Base-by-base conservation (phyloP, 148 eudicot genomes). In the Silene latifolia region DNA sequence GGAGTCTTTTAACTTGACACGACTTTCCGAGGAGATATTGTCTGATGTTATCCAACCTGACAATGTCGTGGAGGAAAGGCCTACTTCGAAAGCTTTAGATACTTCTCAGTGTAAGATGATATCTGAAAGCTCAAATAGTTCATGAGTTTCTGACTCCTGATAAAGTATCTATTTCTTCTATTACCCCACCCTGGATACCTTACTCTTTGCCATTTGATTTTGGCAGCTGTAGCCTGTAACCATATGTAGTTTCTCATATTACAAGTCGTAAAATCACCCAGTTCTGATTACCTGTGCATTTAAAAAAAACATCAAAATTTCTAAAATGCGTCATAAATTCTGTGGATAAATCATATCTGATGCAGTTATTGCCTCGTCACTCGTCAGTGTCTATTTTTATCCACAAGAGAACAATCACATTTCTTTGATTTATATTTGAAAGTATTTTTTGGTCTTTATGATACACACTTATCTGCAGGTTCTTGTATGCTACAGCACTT, bases 401-500 rank as follows among this genome's bases (percentile, higher is more conserved):
- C 24, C 63, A 59, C 5, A 19, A 19, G 63, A 8, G n/a, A 59
- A 19, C 0, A n/a, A n/a, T n/a, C n/a, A n/a, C n/a, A n/a, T n/a
- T n/a, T n/a, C n/a, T n/a, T n/a, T n/a, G n/a, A n/a, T n/a, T n/a
- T n/a, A n/a, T n/a, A 6, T 39, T 39, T 39, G 44, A 39, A 39
- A 39, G 44, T 39, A 8, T 39, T 39, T 0, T 39, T 39, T 39
- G 0, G 8, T 7, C 8, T 39, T 39, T 39, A 39, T 39, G 44
- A 39, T 39, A 1, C 0, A 6, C 63, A 67, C 14, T 60, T 75
- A 74, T 74, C 19, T 77, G 75, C 86, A 95, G 99, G 73, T 79
- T 83, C 79, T 76, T 92, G 71, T 87, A 83, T 83, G 97, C 96
- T 84, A 87, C 89, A 47, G 91, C 96, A 20, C 81, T 81, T 69